Evolutionary conservation across 345 rosid genomes (phyloP).

Genomic region (Eucalyptus cladocalyx): DNA sequence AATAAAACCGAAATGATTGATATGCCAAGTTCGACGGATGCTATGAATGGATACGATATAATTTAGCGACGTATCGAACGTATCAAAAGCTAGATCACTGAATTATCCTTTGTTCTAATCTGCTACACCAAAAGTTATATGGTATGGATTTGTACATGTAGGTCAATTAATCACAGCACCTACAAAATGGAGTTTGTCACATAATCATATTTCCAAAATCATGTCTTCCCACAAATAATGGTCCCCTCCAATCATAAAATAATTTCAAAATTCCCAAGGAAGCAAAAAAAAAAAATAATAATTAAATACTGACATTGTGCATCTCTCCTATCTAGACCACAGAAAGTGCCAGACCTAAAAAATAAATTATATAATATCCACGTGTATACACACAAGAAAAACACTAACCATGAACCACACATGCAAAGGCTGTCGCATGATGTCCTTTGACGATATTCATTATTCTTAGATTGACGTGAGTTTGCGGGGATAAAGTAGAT

Average conservation of each 20-base stretch:
- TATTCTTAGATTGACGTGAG: not conserved
- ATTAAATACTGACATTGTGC: not conserved
- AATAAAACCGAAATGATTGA: not conserved
- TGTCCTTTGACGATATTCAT: not conserved
- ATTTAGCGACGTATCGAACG: accelerated
- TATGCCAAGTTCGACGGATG: accelerated
- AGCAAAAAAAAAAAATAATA: not conserved
- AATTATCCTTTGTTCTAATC: not conserved
- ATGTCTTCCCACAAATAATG: not conserved
- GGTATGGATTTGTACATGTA: not conserved
- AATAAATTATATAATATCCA: not conserved
- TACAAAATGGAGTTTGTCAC: not conserved
- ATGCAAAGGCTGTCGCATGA: not conserved
- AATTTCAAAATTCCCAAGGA: not conserved
- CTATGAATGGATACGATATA: not conserved
- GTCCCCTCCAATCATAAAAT: not conserved
- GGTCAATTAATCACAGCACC: not conserved
- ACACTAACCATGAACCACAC: not conserved
- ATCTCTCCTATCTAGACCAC: not conserved
- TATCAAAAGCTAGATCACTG: not conserved
- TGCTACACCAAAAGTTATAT: not conserved
- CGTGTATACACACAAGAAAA: not conserved
- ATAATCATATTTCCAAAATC: not conserved
- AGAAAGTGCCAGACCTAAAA: not conserved
- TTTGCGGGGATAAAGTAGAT: not conserved